Evolutionary conservation across 768 basidiomycete species (phyloP).

Genomic region (Daedaleopsis nitida): DNA sequence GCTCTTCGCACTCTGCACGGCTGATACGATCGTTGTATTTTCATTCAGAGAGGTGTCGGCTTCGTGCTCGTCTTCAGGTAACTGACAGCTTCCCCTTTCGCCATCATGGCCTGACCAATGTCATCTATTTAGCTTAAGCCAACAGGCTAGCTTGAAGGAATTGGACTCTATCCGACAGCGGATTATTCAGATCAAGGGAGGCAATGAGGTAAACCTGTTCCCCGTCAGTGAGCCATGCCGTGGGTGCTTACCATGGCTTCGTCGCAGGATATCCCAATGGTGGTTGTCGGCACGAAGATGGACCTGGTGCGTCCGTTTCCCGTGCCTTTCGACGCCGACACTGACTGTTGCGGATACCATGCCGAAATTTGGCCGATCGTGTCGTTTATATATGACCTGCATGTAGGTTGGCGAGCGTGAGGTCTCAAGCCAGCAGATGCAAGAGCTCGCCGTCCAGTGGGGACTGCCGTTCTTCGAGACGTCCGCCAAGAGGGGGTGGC

Average conservation of each 20-base stretch:
- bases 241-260: not conserved
- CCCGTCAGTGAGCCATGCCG: not conserved
- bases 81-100: not conserved
- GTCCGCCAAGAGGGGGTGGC: constrained; percentile 85
- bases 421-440: constrained; percentile 64
- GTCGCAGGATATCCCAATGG: constrained; percentile 67
- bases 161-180: constrained; percentile 80
- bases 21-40: constrained; percentile 6
- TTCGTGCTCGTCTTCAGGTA: constrained; percentile 86
- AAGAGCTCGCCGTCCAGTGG: constrained; percentile 67
- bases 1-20: not conserved
- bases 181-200: constrained; percentile 78
- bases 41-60: constrained; percentile 61
- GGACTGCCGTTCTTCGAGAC: constrained; percentile 82
- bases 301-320: constrained; percentile 53
- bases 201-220: constrained; percentile 48
- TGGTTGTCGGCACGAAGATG: constrained; percentile 84
- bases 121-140: constrained; percentile 63
- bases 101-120: too few species aligned
- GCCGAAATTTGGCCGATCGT: too few species aligned
- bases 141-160: constrained; percentile 80
- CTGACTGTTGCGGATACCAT: not conserved
- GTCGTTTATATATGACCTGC: too few species aligned
- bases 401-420: constrained; percentile 68
- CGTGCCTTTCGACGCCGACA: not conserved